These are phyloP conservation scores for Paramecium sonneborni DNA, from an alignment of 73 alveolate genomes.

Conservation along the genomic window DNA sequence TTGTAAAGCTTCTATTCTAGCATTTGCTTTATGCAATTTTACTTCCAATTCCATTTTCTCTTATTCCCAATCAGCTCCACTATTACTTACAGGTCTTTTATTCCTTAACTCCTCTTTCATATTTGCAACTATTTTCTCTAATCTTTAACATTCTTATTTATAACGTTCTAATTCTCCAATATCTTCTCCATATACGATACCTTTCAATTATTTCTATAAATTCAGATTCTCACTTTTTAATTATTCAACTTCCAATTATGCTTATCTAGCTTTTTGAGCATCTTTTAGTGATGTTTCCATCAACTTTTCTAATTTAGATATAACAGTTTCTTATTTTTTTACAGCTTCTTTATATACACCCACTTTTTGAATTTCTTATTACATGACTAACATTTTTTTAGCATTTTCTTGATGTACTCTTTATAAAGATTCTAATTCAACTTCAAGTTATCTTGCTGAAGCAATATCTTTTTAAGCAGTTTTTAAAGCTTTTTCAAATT, in stretches of 20 bases:
- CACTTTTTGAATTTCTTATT: constrained; percentile 90
- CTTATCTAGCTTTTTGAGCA: constrained; percentile 94
- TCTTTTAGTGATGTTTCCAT: constrained; percentile 81
- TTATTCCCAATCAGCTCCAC: constrained; percentile 94
- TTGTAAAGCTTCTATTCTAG: constrained; percentile 94
- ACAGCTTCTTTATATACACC: constrained; percentile 96
- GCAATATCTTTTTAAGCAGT: constrained; percentile 97
- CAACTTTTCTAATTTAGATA: constrained; percentile 93
- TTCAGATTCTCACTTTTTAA: constrained; percentile 95
- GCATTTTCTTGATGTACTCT: constrained; percentile 91
- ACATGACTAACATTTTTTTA: constrained; percentile 84
- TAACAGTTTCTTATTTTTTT: constrained; percentile 97
- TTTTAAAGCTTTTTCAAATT: constrained; percentile 94
- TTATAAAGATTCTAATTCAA: constrained; percentile 93
- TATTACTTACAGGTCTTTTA: constrained; percentile 96
- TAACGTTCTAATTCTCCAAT: constrained; percentile 88
- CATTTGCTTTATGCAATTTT: constrained; percentile 94
- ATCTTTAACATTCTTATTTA: constrained; percentile 88
- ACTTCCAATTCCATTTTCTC: constrained; percentile 97
- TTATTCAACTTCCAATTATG: constrained; percentile 94
- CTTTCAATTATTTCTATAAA: constrained; percentile 88
- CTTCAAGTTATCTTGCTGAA: constrained; percentile 91
- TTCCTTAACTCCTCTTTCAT: constrained; percentile 89
- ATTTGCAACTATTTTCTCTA: constrained; percentile 91
- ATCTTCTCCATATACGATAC: constrained; percentile 80